Evolutionary conservation across 1,284 basidiomycete genomes (phyloP), one percentile per base, ranked within the genome.

Genomic region (Sanghuangporus weigelae): DNA sequence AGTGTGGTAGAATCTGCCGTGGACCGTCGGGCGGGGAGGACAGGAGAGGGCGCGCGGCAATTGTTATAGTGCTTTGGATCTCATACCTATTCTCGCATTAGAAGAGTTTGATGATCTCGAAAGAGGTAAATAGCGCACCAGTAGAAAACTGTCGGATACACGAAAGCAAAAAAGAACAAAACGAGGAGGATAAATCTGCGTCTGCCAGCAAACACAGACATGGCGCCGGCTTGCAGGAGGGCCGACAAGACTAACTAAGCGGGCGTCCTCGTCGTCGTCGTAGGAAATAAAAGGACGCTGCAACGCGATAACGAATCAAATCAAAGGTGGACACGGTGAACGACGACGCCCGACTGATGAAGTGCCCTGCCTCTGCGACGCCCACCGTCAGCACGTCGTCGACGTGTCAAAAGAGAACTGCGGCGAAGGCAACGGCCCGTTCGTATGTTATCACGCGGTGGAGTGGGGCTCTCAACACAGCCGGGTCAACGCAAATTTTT

Each of bases 41-140:
- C 7, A 86, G 89, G 44, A 89, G 73, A 5, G 86, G 86, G 26
- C 86, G 76, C 3, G 85, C 84, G 10, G 83, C 81, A 70, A 86
- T 86, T 3, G 83, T 84, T 21, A 85, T 67, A n/a, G 77, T 72
- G 69, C 83, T 84, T 66, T 70, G 70, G 59, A 78, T 71, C 66
- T 82, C 80, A 67, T 80, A 79, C 53, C 75, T 75, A 19, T n/a
- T 16, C 12, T 11, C 26, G 26, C 26, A 31, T 31, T 4, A 31
- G 2, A 31, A 31, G 26, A 31, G 2, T 31, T 31, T 31, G 26
- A 31, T 31, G 26, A 5, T 31, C 26, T 31, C 19, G 14, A 56
- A 2, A 40, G 2, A 26, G 21, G 11, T 6, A 31, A 4, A 26
- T 23, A 36, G 42, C 64, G 53, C 64, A 65, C 64, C 64, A 62